Evolutionary conservation across 78 protist species (phyloP).

Genomic region (Cavenderia fasciculata): DNA sequence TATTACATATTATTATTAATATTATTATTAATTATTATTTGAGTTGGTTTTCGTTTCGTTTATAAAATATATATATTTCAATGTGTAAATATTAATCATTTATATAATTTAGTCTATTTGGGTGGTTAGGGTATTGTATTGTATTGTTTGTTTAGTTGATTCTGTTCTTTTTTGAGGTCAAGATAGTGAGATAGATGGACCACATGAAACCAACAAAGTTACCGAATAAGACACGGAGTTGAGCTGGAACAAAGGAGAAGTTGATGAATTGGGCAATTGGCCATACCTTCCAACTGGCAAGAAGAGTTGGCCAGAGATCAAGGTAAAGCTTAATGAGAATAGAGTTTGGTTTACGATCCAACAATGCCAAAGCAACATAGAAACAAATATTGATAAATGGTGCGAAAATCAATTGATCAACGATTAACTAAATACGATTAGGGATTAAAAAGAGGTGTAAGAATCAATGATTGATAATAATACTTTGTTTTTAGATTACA

Average conservation of each 20-base stretch:
- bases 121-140: too few relatives aligned
- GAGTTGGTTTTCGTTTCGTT: not conserved
- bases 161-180: conserved; percentile 41
- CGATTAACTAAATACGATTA: conserved; percentile 6
- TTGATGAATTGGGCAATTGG: conserved; percentile 71
- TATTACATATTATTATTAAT: too few relatives aligned
- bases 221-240: conserved; percentile 70
- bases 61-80: too few relatives aligned
- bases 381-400: conserved; percentile 72
- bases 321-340: conserved; percentile 61
- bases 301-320: conserved; percentile 69
- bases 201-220: conserved; percentile 66
- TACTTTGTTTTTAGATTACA: not conserved
- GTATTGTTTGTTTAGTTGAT: too few relatives aligned
- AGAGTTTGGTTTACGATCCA: conserved; percentile 66
- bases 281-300: conserved; percentile 74
- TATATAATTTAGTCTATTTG: too few relatives aligned
- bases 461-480: not conserved
- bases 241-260: conserved; percentile 67
- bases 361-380: conserved; percentile 46
- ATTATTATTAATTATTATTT: not conserved
- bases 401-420: conserved; percentile 69
- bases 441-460: not conserved
- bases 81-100: too few relatives aligned
- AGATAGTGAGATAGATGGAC: conserved; percentile 41